These are phyloP conservation scores for Medicago lupulina DNA, from an alignment of 306 rosid genomes.

Conservation along the genomic window DNA sequence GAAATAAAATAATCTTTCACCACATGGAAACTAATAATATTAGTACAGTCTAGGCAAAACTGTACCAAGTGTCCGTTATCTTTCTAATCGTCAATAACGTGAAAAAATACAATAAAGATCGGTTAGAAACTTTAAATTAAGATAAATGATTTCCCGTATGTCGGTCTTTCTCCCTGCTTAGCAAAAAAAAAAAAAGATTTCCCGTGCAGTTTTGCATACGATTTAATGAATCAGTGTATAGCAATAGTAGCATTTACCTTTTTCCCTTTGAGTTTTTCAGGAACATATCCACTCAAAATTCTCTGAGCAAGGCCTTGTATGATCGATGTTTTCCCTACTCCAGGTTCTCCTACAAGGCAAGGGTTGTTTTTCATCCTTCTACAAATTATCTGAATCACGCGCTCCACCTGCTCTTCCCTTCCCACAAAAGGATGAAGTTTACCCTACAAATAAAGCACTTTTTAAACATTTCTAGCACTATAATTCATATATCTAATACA, in stretches of 20 bases:
- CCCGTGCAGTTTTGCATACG: too few species aligned
- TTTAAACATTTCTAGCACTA: too few species aligned
- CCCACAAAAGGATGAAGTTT: conserved; percentile 16
- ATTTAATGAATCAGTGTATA: too few species aligned
- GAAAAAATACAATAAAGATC: too few species aligned
- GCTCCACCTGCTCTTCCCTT: conserved; percentile 16
- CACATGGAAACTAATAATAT: background rate
- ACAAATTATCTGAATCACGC: conserved; percentile 21
- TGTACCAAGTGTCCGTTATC: too few species aligned
- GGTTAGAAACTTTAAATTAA: too few species aligned
- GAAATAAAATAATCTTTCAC: background rate
- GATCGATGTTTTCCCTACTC: conserved; percentile 11
- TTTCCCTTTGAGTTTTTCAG: background rate
- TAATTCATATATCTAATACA: too few species aligned
- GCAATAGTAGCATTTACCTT: background rate
- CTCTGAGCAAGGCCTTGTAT: conserved; percentile 8
- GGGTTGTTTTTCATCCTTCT: conserved; percentile 21
- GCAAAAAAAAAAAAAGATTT: too few species aligned
- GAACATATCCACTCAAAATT: conserved; percentile 16
- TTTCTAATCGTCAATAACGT: too few species aligned
- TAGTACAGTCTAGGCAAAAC: too few species aligned
- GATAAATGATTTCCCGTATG: too few species aligned
- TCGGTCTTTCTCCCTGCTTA: too few species aligned
- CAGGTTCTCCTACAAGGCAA: conserved; percentile 12
- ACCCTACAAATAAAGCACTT: background rate